Conservation (phyloP, 306 rosid genomes). For the Lathyrus sativus region DNA sequence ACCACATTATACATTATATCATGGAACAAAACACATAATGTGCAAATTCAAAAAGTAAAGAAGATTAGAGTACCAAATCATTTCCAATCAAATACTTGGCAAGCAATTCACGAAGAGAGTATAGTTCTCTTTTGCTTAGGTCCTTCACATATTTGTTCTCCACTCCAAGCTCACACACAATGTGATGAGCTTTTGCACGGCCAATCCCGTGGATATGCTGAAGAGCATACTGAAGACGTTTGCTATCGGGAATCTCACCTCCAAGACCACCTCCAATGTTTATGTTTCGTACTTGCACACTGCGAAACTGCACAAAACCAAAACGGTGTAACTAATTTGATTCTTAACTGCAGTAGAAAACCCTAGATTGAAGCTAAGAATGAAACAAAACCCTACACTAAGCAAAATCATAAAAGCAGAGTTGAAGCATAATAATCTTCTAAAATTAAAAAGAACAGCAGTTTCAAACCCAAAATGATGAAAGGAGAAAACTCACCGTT, state of each 20-base stretch:
- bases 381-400: neutral
- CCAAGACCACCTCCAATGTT: constrained; percentile 72
- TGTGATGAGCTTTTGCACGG: constrained; percentile 59
- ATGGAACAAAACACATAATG: constrained; percentile 20
- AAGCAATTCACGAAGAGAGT: constrained; percentile 61
- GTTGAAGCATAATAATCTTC: neutral
- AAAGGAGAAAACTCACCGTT: constrained; percentile 41
- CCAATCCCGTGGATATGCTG: constrained; percentile 74
- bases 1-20: neutral
- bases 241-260: constrained; percentile 74
- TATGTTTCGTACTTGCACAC: constrained; percentile 47
- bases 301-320: constrained; percentile 47
- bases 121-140: constrained; percentile 65
- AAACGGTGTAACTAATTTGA: constrained; percentile 1
- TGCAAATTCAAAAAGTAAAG: neutral
- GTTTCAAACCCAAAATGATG: neutral
- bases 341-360: neutral
- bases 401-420: neutral
- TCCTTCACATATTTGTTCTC: constrained; percentile 69
- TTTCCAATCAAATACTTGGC: constrained; percentile 62
- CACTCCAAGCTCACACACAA: constrained; percentile 62
- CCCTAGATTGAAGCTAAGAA: neutral
- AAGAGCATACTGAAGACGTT: constrained; percentile 64
- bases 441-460: neutral
- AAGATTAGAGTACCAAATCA: constrained; percentile 54